Percentiles rank a stretch among this genome's conserved stretches.
Evolutionary conservation across 768 basidiomycete genomes (phyloP).

Genomic region (Calocera viscosa): DNA sequence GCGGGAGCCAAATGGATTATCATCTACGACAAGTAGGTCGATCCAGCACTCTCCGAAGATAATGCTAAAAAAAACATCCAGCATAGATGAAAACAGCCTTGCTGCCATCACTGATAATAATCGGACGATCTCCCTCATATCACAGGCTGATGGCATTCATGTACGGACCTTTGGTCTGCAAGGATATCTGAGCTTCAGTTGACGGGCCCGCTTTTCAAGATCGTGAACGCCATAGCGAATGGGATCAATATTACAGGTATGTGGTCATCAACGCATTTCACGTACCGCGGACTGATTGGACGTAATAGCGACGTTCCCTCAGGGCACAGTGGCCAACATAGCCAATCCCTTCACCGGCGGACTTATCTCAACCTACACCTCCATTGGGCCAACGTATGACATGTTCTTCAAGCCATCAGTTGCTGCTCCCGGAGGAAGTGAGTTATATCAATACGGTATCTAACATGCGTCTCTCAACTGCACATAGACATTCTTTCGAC

Average conservation of each 20-base stretch:
- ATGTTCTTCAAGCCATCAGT: constrained; percentile 45
- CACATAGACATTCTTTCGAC: constrained; percentile 35
- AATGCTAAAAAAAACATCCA: not conserved
- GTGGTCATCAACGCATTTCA: not conserved
- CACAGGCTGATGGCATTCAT: constrained; percentile 43
- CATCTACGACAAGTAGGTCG: constrained; percentile 30
- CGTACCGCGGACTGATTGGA: not conserved
- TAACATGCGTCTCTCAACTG: constrained; percentile 6
- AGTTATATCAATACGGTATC: not conserved
- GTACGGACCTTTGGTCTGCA: constrained; percentile 27
- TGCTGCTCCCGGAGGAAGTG: constrained; percentile 39
- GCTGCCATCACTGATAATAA: constrained; percentile 24
- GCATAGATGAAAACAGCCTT: constrained; percentile 41
- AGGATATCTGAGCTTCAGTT: not conserved
- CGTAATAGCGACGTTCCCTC: constrained; percentile 36
- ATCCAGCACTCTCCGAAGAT: not conserved
- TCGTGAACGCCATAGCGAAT: constrained; percentile 40
- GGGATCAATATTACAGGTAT: constrained; percentile 26
- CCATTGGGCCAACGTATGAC: constrained; percentile 50
- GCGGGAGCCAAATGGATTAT: constrained; percentile 39
- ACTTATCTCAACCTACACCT: constrained; percentile 42
- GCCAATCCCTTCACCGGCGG: constrained; percentile 41
- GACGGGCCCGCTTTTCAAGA: constrained; percentile 23
- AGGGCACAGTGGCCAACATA: constrained; percentile 32
- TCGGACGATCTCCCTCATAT: constrained; percentile 34